Evolutionary conservation across 2,329 filamentous ascomycete species (phyloP).

Genomic region (Pseudocercospora musae): DNA sequence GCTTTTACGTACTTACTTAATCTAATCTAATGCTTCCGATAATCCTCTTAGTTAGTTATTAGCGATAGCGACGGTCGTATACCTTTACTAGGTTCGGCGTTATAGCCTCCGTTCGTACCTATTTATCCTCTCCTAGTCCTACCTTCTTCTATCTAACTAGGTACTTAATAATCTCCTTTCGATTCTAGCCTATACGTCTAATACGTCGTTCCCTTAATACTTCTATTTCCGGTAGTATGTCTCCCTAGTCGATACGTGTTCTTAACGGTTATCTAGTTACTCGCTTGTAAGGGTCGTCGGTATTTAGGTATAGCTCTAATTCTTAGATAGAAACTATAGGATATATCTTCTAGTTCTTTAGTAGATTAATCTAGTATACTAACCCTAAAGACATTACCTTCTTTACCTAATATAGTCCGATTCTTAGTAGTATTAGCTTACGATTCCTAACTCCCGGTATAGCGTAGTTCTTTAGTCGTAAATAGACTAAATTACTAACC

Average conservation of each 20-base stretch:
- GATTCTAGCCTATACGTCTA: too few species aligned
- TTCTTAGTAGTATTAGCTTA: background rate
- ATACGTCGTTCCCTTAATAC: background rate
- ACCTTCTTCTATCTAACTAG: too few species aligned
- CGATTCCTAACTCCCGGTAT: background rate
- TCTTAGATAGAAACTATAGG: constrained; percentile 4
- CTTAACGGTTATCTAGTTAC: background rate
- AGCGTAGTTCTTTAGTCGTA: constrained; percentile 2
- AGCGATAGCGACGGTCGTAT: too few species aligned
- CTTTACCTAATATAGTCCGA: background rate
- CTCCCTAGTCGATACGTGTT: background rate
- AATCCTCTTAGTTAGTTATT: too few species aligned
- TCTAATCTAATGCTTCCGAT: too few species aligned
- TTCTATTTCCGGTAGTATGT: background rate
- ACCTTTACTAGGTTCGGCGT: too few species aligned
- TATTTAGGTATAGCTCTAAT: background rate
- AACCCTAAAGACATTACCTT: background rate
- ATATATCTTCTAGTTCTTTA: background rate
- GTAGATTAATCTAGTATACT: constrained; percentile 8
- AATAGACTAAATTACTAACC: background rate
- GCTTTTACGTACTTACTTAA: too few species aligned
- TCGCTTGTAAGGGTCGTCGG: background rate
- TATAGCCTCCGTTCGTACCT: too few species aligned
- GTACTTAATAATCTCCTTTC: background rate
- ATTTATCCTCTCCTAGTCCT: too few species aligned